Evolutionary conservation across 805 yeast species (phyloP).

Genomic region (Pichia occidentalis): DNA sequence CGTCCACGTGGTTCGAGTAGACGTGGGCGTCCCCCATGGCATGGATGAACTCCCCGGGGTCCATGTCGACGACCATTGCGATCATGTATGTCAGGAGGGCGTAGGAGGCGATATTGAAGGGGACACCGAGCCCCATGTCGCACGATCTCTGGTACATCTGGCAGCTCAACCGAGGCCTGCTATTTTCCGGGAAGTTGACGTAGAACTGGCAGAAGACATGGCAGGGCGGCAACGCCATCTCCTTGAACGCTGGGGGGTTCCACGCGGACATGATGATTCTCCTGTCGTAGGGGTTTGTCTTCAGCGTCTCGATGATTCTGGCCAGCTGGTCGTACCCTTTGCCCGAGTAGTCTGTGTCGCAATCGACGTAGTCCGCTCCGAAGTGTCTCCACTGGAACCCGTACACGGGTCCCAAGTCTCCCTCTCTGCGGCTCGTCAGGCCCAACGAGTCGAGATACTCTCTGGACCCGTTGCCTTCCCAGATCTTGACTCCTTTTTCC

Average conservation of each 20-base stretch:
- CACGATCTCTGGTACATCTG: conserved; percentile 94
- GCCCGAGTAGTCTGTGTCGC: conserved; percentile 81
- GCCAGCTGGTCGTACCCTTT: conserved; percentile 88
- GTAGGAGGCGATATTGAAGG: conserved; percentile 95
- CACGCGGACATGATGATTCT: conserved; percentile 94
- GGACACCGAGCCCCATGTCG: conserved; percentile 99
- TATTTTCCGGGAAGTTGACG: conserved; percentile 68
- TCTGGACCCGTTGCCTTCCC: conserved; percentile 98
- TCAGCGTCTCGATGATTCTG: conserved; percentile 70
- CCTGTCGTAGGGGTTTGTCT: conserved; percentile 88
- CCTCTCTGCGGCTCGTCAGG: conserved; percentile 71
- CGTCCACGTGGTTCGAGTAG: conserved; percentile 88
- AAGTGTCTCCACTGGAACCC: conserved; percentile 99
- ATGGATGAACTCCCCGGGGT: conserved; percentile 91
- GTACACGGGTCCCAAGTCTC: conserved; percentile 96
- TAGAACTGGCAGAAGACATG: conserved; percentile 95
- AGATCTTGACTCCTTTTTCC: conserved; percentile 86
- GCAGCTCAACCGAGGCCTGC: conserved; percentile 68
- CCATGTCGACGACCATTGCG: conserved; percentile 92
- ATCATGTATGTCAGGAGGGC: conserved; percentile 90
- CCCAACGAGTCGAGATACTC: conserved; percentile 85
- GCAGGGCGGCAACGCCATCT: conserved; percentile 98
- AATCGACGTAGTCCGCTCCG: conserved; percentile 85
- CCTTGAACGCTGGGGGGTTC: conserved; percentile 93
- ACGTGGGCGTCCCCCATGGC: conserved; percentile 97